These are phyloP conservation scores for Colletotrichum theobromicola DNA, from an alignment of 2,329 filamentous ascomycete species.

Conservation along the genomic window DNA sequence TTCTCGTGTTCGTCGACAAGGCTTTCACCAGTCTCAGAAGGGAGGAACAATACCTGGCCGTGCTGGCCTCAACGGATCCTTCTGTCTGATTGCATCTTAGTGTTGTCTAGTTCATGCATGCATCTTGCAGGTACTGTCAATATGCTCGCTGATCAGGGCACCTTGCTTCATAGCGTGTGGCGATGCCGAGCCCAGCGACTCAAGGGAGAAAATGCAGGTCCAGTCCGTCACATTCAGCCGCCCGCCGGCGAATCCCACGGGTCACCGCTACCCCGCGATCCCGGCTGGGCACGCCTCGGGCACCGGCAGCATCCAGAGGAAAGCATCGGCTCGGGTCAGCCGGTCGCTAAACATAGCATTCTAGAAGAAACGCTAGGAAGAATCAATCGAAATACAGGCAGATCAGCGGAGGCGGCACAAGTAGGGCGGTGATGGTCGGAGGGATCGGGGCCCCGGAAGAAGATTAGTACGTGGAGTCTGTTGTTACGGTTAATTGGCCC, in stretches of 20 bases:
- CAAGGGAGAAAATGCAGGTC: background rate
- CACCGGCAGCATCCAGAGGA: background rate
- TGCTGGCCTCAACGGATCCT: background rate
- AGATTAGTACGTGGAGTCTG: constrained; percentile 1
- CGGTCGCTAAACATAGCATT: background rate
- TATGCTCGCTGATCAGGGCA: background rate
- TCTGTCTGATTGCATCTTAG: background rate
- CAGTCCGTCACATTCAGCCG: background rate
- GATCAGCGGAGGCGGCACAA: constrained; percentile 2
- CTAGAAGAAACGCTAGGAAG: background rate
- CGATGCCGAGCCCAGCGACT: background rate
- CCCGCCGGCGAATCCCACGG: background rate
- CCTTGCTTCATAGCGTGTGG: background rate
- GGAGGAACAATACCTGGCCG: background rate
- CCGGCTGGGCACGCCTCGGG: background rate
- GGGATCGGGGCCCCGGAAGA: background rate
- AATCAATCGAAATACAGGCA: background rate
- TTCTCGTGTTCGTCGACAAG: background rate
- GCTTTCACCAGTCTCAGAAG: background rate
- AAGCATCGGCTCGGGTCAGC: background rate
- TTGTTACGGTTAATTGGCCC: constrained; percentile 1
- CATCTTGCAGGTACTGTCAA: background rate
- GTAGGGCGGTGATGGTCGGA: background rate
- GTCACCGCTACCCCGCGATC: background rate
- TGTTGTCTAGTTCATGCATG: background rate